Percentiles rank a stretch among this genome's conserved stretches.
Conservation (phyloP, 164 flowering plant genomes). For the Euptelea pleiosperma region DNA sequence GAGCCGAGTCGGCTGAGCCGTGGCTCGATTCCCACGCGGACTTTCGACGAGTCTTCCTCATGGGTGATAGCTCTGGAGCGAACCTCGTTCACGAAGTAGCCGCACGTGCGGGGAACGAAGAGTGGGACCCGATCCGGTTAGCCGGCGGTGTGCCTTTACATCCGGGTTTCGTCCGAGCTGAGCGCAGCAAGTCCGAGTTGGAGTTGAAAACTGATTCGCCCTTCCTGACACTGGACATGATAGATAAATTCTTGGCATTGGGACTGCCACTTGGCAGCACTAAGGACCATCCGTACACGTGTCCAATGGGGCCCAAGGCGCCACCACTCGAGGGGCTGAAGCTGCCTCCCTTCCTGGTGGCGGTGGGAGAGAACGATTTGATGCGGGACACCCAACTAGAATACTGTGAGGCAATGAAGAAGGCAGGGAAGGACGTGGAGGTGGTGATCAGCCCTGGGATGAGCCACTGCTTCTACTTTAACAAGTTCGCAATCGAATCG, state of each 20-base stretch:
- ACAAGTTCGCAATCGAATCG: slow-evolving; percentile 61
- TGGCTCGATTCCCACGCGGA: slow-evolving; percentile 49
- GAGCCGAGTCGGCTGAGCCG: slow-evolving; percentile 24
- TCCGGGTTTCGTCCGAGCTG: slow-evolving; percentile 49
- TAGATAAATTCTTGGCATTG: slow-evolving; percentile 41
- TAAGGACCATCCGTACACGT: slow-evolving; percentile 70
- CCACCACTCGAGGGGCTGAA: slow-evolving; percentile 33
- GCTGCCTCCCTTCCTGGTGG: slow-evolving; percentile 52
- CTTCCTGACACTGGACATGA: too few species aligned
- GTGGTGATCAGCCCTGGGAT: slow-evolving; percentile 37
- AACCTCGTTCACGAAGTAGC: slow-evolving; percentile 71
- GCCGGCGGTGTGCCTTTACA: slow-evolving; percentile 64
- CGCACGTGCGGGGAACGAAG: slow-evolving; percentile 39
- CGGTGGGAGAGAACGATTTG: slow-evolving; percentile 60
- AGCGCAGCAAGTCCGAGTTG: slow-evolving; percentile 58
- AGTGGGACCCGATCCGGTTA: slow-evolving; percentile 21
- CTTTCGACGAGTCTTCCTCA: slow-evolving; percentile 60
- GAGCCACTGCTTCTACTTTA: slow-evolving; percentile 64
- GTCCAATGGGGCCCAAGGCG: slow-evolving; percentile 65
- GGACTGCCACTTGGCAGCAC: slow-evolving; percentile 52
- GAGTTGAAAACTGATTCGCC: slow-evolving; percentile 33
- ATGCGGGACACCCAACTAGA: slow-evolving; percentile 59
- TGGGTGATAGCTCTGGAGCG: slow-evolving; percentile 86
- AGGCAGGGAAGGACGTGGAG: too few species aligned
- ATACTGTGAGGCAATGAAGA: slow-evolving; percentile 60